phyloP scores from a whole-genome alignment of 129 eudicot species.

The Tagetes erecta region DNA sequence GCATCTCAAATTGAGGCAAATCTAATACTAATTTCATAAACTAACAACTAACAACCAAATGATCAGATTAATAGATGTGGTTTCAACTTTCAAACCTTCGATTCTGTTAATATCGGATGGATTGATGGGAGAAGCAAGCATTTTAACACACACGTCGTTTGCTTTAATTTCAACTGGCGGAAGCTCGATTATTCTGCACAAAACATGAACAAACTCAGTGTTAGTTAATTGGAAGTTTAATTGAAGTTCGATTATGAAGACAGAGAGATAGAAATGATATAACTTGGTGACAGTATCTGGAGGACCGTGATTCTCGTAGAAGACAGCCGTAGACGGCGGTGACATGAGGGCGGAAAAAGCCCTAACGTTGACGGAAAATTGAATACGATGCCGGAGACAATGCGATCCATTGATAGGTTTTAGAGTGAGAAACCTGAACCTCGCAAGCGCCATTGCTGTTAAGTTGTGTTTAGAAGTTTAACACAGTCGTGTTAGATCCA shows the following conservation, averaged over 20 bases:
- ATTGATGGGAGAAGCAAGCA: slow-evolving; percentile 95
- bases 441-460: slow-evolving; percentile 42
- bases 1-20: no score
- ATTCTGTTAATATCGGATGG: slow-evolving; percentile 92
- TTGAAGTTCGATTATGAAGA: not conserved
- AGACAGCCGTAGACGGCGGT: slow-evolving; percentile 65
- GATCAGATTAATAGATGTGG: no score
- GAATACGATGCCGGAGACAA: slow-evolving; percentile 26
- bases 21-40: no score
- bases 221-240: not conserved
- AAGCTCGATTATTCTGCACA: slow-evolving; percentile 58
- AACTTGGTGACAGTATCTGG: slow-evolving; percentile 74
- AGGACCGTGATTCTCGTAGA: slow-evolving; percentile 65
- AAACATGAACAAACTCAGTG: not conserved
- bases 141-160: slow-evolving; percentile 76
- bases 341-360: slow-evolving; percentile 63
- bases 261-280: not conserved
- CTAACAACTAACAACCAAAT: no score
- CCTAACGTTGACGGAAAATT: slow-evolving; percentile 32
- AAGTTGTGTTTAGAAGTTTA: not conserved
- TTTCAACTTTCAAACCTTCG: slow-evolving; percentile 47
- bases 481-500: no score
- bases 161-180: slow-evolving; percentile 68
- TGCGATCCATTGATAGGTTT: slow-evolving; percentile 34
- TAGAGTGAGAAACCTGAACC: slow-evolving; percentile 8